These are phyloP conservation scores for Alternaria burnsii DNA, from an alignment of 2,329 filamentous ascomycete species.

Conservation along the genomic window DNA sequence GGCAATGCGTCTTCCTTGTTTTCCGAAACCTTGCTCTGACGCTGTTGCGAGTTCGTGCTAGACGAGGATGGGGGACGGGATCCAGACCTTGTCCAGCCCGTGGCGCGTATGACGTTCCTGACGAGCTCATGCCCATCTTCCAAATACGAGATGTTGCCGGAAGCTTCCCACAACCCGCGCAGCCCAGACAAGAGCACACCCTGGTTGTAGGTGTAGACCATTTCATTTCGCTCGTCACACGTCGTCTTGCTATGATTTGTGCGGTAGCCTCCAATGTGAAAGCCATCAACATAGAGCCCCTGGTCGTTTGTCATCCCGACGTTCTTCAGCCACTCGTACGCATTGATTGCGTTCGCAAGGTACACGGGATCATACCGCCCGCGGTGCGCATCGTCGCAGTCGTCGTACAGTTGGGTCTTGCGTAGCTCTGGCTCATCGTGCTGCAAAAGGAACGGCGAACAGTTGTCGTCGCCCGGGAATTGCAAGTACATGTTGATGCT, in stretches of 20 bases:
- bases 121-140: slow-evolving; percentile 82
- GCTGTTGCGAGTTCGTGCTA: background rate
- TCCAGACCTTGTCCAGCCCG: slow-evolving; percentile 69
- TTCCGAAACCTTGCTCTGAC: background rate
- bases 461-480: slow-evolving; percentile 81
- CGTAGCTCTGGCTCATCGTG: slow-evolving; percentile 21
- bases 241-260: slow-evolving; percentile 68
- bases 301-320: slow-evolving; percentile 81
- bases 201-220: slow-evolving; percentile 97
- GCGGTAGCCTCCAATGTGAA: slow-evolving; percentile 75
- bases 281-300: slow-evolving; percentile 86
- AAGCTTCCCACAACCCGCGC: slow-evolving; percentile 80
- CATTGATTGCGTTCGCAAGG: slow-evolving; percentile 76
- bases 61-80: slow-evolving; percentile 7
- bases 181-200: slow-evolving; percentile 86
- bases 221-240: slow-evolving; percentile 84
- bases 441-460: slow-evolving; percentile 68
- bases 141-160: slow-evolving; percentile 75
- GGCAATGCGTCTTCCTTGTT: background rate
- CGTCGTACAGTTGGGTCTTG: slow-evolving; percentile 11
- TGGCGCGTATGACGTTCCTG: slow-evolving; percentile 76
- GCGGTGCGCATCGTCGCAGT: slow-evolving; percentile 15
- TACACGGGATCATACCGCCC: slow-evolving; percentile 67
- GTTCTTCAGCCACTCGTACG: slow-evolving; percentile 79
- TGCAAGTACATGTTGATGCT: slow-evolving; percentile 89